Conservation (phyloP, 495 filamentous ascomycete species). For the Rhypophila decipiens region DNA sequence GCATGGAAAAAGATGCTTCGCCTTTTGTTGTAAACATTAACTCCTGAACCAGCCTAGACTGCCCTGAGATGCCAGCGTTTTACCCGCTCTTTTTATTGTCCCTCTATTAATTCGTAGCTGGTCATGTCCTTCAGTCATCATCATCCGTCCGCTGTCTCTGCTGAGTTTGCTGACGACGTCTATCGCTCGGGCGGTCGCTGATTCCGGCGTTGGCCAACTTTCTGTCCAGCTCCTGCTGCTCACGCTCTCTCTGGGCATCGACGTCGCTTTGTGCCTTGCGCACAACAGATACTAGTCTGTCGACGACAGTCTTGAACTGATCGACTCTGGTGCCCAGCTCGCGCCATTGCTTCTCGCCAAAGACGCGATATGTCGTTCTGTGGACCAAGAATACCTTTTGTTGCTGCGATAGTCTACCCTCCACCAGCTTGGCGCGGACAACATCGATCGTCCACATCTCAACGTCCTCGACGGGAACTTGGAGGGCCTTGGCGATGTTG, state of each 20-base stretch:
- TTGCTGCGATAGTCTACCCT: constrained; percentile 88
- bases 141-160: constrained; percentile 39
- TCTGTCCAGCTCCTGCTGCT: constrained; percentile 50
- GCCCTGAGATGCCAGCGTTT: no score
- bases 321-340: constrained; percentile 85
- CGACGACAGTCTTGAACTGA: constrained; percentile 76
- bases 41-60: no score
- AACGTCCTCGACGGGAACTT: constrained; percentile 73
- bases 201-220: constrained; percentile 43
- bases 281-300: constrained; percentile 67
- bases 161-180: constrained; percentile 13
- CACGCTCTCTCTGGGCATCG: constrained; percentile 51
- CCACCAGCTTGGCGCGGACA: constrained; percentile 87
- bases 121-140: constrained; percentile 39
- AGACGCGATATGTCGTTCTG: constrained; percentile 88
- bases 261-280: constrained; percentile 68
- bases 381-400: constrained; percentile 91
- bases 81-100: no score
- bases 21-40: no score
- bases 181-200: constrained; percentile 18
- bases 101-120: no score
- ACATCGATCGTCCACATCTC: constrained; percentile 99
- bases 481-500: constrained; percentile 72
- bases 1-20: no score
- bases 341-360: constrained; percentile 96